Conservation (phyloP, 208 protist genomes). For the Trypanosoma caninum region DNA sequence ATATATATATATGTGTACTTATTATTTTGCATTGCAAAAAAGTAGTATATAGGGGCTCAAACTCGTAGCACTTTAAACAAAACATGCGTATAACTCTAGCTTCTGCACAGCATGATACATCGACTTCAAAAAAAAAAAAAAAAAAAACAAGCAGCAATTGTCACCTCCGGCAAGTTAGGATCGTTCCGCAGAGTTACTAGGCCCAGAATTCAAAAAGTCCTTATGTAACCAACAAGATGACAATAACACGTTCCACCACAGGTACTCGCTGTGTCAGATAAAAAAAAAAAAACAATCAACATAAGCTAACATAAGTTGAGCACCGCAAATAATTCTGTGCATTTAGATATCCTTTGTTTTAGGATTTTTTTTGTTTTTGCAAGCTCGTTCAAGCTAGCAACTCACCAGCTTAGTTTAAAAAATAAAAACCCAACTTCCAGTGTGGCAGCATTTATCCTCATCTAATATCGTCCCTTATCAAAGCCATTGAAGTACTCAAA, state of each 20-base stretch:
- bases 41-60: constrained; percentile 46
- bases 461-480: constrained; percentile 44
- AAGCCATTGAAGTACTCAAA: constrained; percentile 45
- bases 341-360: too few species aligned
- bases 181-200: constrained; percentile 39
- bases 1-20: neutral
- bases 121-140: constrained; percentile 37
- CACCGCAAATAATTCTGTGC: too few species aligned
- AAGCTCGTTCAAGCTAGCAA: constrained; percentile 28
- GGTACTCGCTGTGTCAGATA: neutral
- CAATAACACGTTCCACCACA: constrained; percentile 17
- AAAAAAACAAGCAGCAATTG: constrained; percentile 31
- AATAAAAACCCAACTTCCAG: constrained; percentile 34
- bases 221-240: constrained; percentile 27
- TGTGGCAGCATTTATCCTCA: constrained; percentile 47
- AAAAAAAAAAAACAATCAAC: too few species aligned
- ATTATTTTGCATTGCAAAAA: constrained; percentile 32
- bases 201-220: constrained; percentile 39
- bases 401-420: constrained; percentile 32
- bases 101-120: constrained; percentile 41
- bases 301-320: too few species aligned
- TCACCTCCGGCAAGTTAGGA: constrained; percentile 42
- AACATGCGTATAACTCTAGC: constrained; percentile 25
- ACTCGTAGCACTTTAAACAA: constrained; percentile 42
- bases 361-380: neutral